These are phyloP conservation scores for Cladosporium sp. DNA, from an alignment of 2,329 filamentous ascomycete species.

Conservation along the genomic window DNA sequence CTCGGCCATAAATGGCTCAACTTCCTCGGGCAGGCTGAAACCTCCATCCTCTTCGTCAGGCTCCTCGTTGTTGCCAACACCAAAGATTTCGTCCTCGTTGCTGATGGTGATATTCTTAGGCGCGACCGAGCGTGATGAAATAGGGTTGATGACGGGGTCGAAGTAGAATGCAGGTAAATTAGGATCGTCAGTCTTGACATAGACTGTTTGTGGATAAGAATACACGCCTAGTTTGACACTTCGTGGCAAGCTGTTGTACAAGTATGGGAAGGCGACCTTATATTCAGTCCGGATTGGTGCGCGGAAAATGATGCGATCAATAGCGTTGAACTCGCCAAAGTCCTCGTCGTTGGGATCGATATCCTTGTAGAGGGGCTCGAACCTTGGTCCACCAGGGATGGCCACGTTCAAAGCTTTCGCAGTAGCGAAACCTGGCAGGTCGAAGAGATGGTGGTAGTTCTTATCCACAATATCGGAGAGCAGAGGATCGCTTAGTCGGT, in stretches of 20 bases:
- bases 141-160: conserved; percentile 95
- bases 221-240: conserved; percentile 94
- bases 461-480: conserved; percentile 89
- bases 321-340: conserved; percentile 99
- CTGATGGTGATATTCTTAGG: conserved; percentile 90
- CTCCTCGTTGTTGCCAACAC: conserved; percentile 73
- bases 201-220: conserved; percentile 88
- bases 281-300: conserved; percentile 93
- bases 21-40: conserved; percentile 74
- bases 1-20: conserved; percentile 84
- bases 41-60: conserved; percentile 51
- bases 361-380: conserved; percentile 96
- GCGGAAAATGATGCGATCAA: conserved; percentile 98
- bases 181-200: conserved; percentile 79
- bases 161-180: conserved; percentile 95
- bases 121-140: conserved; percentile 88
- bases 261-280: conserved; percentile 85
- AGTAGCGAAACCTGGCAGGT: conserved; percentile 88
- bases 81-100: conserved; percentile 93
- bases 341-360: conserved; percentile 98
- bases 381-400: conserved; percentile 92
- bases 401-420: conserved; percentile 97
- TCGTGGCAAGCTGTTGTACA: conserved; percentile 93
- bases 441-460: conserved; percentile 98
- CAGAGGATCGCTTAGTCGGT: conserved; percentile 84